Evolutionary conservation across 352 stramenopile genomes (phyloP).

Genomic region (Phytophthora boehmeriae): DNA sequence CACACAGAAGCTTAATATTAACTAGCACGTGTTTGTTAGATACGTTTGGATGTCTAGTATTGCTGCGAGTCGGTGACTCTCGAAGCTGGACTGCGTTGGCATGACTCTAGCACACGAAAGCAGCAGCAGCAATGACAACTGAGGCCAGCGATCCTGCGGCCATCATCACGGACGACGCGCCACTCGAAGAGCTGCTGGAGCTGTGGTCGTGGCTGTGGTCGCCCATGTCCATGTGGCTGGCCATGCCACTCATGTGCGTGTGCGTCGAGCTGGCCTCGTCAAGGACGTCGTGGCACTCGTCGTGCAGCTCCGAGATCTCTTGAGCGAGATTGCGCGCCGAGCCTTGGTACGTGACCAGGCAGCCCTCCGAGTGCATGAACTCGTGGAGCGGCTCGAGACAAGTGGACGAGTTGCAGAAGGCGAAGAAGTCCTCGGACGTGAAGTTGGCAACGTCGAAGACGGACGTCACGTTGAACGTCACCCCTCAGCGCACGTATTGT

Average conservation of each 20-base stretch:
- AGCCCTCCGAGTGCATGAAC: slow-evolving; percentile 47
- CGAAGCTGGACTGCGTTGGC: background rate
- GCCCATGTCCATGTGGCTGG: slow-evolving; percentile 28
- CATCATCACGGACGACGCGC: slow-evolving; percentile 20
- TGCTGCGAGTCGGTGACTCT: background rate
- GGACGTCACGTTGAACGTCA: slow-evolving; percentile 52
- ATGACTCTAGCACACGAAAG: slow-evolving; percentile 22
- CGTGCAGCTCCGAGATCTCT: slow-evolving; percentile 49
- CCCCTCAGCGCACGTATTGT: slow-evolving; percentile 54
- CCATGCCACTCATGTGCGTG: slow-evolving; percentile 1
- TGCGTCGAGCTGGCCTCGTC: slow-evolving; percentile 10
- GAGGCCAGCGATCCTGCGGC: slow-evolving; percentile 19
- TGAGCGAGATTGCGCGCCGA: slow-evolving; percentile 42
- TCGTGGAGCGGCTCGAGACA: slow-evolving; percentile 68
- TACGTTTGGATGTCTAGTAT: background rate
- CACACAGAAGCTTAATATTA: background rate
- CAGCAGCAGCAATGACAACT: slow-evolving; percentile 16
- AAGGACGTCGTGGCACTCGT: slow-evolving; percentile 50
- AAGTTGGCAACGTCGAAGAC: slow-evolving; percentile 60
- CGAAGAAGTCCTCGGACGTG: slow-evolving; percentile 44
- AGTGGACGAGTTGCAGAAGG: slow-evolving; percentile 58
- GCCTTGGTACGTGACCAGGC: slow-evolving; percentile 52
- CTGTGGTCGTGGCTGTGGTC: slow-evolving; percentile 11
- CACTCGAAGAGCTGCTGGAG: slow-evolving; percentile 9
- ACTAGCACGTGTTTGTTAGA: background rate